phyloP scores from a whole-genome alignment of 78 protist genomes.

The Dictyostelium purpureum region DNA sequence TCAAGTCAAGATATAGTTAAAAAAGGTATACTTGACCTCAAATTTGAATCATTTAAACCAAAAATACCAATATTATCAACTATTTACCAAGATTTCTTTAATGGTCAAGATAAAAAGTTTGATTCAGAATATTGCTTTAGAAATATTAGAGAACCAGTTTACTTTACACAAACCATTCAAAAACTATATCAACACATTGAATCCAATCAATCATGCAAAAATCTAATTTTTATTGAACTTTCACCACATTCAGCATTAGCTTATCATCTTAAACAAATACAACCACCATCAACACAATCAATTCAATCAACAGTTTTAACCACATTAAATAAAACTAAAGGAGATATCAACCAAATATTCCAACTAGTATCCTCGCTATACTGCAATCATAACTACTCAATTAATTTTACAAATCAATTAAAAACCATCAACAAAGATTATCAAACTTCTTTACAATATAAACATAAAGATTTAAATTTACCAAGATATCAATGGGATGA shows the following conservation, averaged over 20 bases:
- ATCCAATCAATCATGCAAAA: background rate
- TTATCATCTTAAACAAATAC: background rate
- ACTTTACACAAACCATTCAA: background rate
- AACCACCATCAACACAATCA: background rate
- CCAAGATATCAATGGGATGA: conserved; percentile 34
- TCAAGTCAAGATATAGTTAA: conserved; percentile 11
- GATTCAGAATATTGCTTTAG: background rate
- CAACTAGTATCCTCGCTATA: background rate
- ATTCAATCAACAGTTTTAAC: background rate
- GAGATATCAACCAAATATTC: background rate
- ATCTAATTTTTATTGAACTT: background rate
- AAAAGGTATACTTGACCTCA: background rate
- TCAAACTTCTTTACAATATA: background rate
- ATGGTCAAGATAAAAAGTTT: background rate
- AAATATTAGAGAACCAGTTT: conserved; percentile 1
- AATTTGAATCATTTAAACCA: background rate
- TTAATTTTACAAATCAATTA: background rate
- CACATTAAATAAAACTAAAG: background rate
- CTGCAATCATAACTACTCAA: background rate
- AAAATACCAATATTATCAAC: background rate
- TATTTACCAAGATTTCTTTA: background rate
- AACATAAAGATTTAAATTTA: background rate
- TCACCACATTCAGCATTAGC: conserved; percentile 24
- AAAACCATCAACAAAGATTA: background rate
- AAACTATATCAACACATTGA: background rate